Evolutionary conservation across 352 stramenopile genomes (phyloP).

Genomic region (Phytopythium delawarense): DNA sequence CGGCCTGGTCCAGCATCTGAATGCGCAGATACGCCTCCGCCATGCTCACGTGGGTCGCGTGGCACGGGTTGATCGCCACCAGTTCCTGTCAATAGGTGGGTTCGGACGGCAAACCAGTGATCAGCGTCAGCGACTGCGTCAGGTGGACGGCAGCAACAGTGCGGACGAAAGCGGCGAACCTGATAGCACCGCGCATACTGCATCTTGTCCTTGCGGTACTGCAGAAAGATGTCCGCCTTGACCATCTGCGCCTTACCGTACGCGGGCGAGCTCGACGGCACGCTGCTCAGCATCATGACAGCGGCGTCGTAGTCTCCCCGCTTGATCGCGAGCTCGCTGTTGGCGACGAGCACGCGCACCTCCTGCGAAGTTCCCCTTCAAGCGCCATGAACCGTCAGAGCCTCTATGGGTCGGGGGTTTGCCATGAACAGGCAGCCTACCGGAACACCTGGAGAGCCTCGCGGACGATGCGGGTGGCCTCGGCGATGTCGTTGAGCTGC

Average conservation of each 20-base stretch:
- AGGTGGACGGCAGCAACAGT: not conserved
- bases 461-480: slow-evolving; percentile 59
- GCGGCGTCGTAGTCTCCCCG: slow-evolving; percentile 88
- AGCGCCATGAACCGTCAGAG: not conserved
- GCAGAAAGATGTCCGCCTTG: slow-evolving; percentile 93
- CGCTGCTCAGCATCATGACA: slow-evolving; percentile 87
- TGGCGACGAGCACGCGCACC: slow-evolving; percentile 89
- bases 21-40: slow-evolving; percentile 92
- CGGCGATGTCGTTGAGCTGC: slow-evolving; percentile 68
- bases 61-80: slow-evolving; percentile 69
- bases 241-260: slow-evolving; percentile 89
- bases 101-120: not conserved
- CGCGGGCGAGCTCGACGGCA: slow-evolving; percentile 67
- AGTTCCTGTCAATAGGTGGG: slow-evolving; percentile 43
- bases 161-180: slow-evolving; percentile 8
- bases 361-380: slow-evolving; percentile 75
- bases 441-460: slow-evolving; percentile 72
- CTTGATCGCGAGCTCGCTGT: slow-evolving; percentile 88
- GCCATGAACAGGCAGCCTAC: slow-evolving; percentile 8
- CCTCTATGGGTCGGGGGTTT: slow-evolving; percentile 1
- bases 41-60: slow-evolving; percentile 75
- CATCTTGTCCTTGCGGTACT: slow-evolving; percentile 89
- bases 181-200: slow-evolving; percentile 88
- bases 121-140: not conserved
- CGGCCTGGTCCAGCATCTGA: slow-evolving; percentile 87